These are phyloP conservation scores for Starmerella bombicola DNA, from an alignment of 805 yeast genomes.

Conservation along the genomic window DNA sequence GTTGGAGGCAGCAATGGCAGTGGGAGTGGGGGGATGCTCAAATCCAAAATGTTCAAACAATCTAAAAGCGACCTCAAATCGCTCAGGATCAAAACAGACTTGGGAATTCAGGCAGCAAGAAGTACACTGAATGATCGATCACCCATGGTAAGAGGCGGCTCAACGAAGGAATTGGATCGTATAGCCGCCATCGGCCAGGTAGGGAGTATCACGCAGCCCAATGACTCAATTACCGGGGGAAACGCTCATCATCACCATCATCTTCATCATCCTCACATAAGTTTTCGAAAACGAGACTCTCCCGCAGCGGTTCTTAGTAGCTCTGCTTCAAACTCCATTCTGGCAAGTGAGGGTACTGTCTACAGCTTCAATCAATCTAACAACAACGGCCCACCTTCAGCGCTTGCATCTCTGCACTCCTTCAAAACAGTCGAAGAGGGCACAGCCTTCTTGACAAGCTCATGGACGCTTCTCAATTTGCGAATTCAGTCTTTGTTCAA, in stretches of 20 bases:
- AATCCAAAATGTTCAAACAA: constrained; percentile 29
- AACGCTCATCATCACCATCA: constrained; percentile 27
- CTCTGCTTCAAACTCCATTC: constrained; percentile 33
- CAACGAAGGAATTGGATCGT: constrained; percentile 29
- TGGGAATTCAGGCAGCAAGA: constrained; percentile 23
- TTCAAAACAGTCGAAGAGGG: constrained; percentile 29
- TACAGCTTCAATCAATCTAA: constrained; percentile 30
- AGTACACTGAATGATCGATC: constrained; percentile 24
- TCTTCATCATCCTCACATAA: constrained; percentile 24
- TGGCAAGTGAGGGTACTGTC: constrained; percentile 33
- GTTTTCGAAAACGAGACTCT: constrained; percentile 31
- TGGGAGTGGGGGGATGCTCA: constrained; percentile 15
- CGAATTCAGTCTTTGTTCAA: constrained; percentile 37
- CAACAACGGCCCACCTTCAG: constrained; percentile 17
- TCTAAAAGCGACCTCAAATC: constrained; percentile 24
- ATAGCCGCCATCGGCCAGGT: constrained; percentile 29
- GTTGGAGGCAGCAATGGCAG: background rate
- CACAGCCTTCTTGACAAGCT: constrained; percentile 33
- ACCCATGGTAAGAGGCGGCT: constrained; percentile 27
- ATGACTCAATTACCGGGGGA: constrained; percentile 3
- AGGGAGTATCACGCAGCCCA: constrained; percentile 11
- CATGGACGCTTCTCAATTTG: constrained; percentile 39
- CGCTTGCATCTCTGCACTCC: constrained; percentile 22
- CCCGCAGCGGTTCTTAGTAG: constrained; percentile 32
- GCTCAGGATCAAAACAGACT: constrained; percentile 22